phyloP scores from a whole-genome alignment of 2,329 filamentous ascomycete species.

The Trichoderma brevicompactum region DNA sequence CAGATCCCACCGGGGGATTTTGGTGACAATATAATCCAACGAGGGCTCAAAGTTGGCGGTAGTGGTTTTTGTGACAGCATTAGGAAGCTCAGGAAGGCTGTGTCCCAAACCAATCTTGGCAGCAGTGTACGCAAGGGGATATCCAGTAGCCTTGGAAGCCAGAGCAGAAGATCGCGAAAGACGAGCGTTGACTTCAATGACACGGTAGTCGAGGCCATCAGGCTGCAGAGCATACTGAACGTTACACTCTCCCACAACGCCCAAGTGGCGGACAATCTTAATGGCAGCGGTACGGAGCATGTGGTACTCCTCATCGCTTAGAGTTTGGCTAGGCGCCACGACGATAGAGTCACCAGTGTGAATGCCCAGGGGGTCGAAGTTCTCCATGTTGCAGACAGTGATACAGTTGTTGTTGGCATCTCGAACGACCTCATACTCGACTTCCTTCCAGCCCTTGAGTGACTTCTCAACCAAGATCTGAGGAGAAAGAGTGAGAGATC shows the following conservation, averaged over 20 bases:
- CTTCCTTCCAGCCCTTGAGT: conserved; percentile 98
- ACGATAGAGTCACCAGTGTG: conserved; percentile 99
- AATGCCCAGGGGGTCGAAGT: conserved; percentile 96
- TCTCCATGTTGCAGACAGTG: conserved; percentile 82
- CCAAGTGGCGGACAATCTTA: conserved; percentile 96
- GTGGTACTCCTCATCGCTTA: conserved; percentile 98
- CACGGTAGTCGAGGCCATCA: conserved; percentile 94
- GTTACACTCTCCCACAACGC: conserved; percentile 98
- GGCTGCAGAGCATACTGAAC: conserved; percentile 97
- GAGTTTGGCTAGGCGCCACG: conserved; percentile 92
- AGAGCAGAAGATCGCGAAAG: conserved; percentile 95
- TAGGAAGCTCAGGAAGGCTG: conserved; percentile 92
- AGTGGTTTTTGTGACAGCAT: conserved; percentile 97
- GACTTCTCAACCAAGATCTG: conserved; percentile 99
- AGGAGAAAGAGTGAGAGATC: conserved; percentile 88
- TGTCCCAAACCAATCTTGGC: conserved; percentile 98
- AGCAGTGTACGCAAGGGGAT: conserved; percentile 94
- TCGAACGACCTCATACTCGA: conserved; percentile 97
- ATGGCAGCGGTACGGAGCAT: conserved; percentile 98
- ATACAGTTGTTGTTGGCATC: conserved; percentile 99
- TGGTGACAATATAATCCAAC: conserved; percentile 96
- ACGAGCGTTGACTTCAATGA: conserved; percentile 99
- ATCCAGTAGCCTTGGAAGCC: conserved; percentile 97
- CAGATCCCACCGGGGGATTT: conserved; percentile 98
- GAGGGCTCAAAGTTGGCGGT: conserved; percentile 99